Evolutionary conservation across 371 early-diverging fungal genomes (phyloP).

Genomic region (Apophysomyces variabilis): DNA sequence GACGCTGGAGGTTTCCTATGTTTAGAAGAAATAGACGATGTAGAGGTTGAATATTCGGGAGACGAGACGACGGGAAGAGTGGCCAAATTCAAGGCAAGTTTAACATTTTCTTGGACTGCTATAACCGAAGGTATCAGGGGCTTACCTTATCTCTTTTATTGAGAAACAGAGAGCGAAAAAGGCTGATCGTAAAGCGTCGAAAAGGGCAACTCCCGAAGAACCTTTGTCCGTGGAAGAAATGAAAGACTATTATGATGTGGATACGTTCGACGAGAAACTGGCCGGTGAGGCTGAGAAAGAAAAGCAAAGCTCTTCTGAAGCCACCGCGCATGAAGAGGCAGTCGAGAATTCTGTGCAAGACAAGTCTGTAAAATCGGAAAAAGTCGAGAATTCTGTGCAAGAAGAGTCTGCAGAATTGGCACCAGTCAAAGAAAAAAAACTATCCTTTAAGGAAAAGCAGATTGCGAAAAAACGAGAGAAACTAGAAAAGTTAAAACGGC

Average conservation of each 20-base stretch:
- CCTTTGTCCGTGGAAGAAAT: slow-evolving; percentile 55
- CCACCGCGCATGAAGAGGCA: slow-evolving; percentile 6
- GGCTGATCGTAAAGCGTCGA: slow-evolving; percentile 32
- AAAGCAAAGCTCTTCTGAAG: neutral
- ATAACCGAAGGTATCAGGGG: too few species aligned
- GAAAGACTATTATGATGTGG: slow-evolving; percentile 53
- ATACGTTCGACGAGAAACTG: slow-evolving; percentile 59
- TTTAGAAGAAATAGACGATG: slow-evolving; percentile 87
- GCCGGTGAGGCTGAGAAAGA: slow-evolving; percentile 34
- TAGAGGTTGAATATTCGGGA: slow-evolving; percentile 77
- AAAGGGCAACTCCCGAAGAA: slow-evolving; percentile 51
- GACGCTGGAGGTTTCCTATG: slow-evolving; percentile 81
- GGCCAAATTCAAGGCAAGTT: slow-evolving; percentile 71
- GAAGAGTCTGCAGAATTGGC: slow-evolving; percentile 13
- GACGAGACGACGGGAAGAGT: slow-evolving; percentile 66
- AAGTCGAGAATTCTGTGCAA: slow-evolving; percentile 22
- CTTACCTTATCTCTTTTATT: neutral
- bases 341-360: slow-evolving; percentile 24
- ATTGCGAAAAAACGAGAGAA: slow-evolving; percentile 35
- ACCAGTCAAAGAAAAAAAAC: slow-evolving; percentile 25
- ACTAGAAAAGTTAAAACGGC: slow-evolving; percentile 22
- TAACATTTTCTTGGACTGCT: neutral
- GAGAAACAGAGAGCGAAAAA: slow-evolving; percentile 50
- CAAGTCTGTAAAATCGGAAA: slow-evolving; percentile 11
- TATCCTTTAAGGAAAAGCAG: slow-evolving; percentile 27